Conservation (phyloP, 2,329 filamentous ascomycete species). For the Apiospora aurea region DNA sequence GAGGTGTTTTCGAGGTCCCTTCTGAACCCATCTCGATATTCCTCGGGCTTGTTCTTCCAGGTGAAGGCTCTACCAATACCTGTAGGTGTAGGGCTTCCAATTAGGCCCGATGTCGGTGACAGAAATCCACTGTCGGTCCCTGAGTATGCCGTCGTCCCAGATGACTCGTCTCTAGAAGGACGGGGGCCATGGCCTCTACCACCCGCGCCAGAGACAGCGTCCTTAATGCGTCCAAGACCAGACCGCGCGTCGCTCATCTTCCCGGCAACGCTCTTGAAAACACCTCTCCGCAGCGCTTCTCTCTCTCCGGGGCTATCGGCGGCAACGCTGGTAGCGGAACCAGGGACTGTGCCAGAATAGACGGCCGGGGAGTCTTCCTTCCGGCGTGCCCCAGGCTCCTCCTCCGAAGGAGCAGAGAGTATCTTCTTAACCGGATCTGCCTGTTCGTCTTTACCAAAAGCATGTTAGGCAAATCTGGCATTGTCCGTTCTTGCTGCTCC, state of each 20-base stretch:
- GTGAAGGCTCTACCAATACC: constrained; percentile 61
- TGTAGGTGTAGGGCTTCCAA: constrained; percentile 45
- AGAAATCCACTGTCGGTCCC: constrained; percentile 46
- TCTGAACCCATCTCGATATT: constrained; percentile 56
- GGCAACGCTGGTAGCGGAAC: constrained; percentile 53
- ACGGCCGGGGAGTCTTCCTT: constrained; percentile 54
- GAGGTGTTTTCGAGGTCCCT: constrained; percentile 38
- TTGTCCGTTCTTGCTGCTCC: constrained; percentile 54
- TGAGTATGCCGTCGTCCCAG: constrained; percentile 44
- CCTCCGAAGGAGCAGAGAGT: constrained; percentile 60
- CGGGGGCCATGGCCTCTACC: constrained; percentile 59
- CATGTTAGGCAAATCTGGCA: constrained; percentile 53
- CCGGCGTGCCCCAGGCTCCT: constrained; percentile 53
- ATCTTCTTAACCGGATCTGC: constrained; percentile 55
- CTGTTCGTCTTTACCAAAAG: constrained; percentile 64
- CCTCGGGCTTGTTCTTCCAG: constrained; percentile 70
- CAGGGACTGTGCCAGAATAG: constrained; percentile 52
- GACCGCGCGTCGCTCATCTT: constrained; percentile 83
- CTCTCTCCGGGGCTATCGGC: constrained; percentile 62
- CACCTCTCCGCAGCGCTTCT: constrained; percentile 66
- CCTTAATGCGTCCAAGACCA: constrained; percentile 84
- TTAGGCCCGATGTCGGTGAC: constrained; percentile 45
- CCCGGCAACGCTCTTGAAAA: constrained; percentile 81
- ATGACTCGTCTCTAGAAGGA: constrained; percentile 64
- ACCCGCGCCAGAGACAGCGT: constrained; percentile 71